Base-by-base conservation (phyloP, 257 asterid species). In the Przewalskia tangutica region DNA sequence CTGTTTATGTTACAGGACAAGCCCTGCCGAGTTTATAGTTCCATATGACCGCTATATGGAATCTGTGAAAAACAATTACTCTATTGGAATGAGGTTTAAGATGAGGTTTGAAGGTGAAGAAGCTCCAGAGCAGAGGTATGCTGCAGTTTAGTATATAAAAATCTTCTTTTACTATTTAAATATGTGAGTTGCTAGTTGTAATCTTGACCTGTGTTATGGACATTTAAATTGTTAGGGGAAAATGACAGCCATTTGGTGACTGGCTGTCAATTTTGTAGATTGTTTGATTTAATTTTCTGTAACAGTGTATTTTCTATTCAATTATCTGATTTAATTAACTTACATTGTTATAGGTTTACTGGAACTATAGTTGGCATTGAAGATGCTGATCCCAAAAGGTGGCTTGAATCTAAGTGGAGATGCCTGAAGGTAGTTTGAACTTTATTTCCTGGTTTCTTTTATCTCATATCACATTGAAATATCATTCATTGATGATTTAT, bases 31-130 rank as follows among this genome's bases (percentile, higher is more conserved):
- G 83, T 95, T 95, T 77, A 91, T 95, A 80, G 91, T 95, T 84
- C 95, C 98, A 3, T 89, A 88, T 64, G 98, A 95, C 82, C 94
- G 91, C 86, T 94, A 91, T 87, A 87, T 88, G 90, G 99, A 95
- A 82, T 91, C 97, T 68, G 82, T 88, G 38, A 94, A 91, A 85
- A 91, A 86, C 84, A 91, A 86, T 84, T 95, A 92, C 79, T 88
- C 99, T 0, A 91, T 95, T 73, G 99, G 98, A 66, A 95, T 92
- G 99, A 88, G 99, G 90, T 95, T 95, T 68, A 95, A 92, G 85
- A 95, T 95, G 99, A 89, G 97, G 86, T 95, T 95, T 10, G 99
- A 95, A 94, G 99, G 99, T 80, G 99, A 95, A 90, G 99, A 95
- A 88, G 94, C 99, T 73, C 99, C 98, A 44, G 99, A 95, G 86